Evolutionary conservation across 768 basidiomycete genomes (phyloP).

Genomic region (Lactifluus echinatus): DNA sequence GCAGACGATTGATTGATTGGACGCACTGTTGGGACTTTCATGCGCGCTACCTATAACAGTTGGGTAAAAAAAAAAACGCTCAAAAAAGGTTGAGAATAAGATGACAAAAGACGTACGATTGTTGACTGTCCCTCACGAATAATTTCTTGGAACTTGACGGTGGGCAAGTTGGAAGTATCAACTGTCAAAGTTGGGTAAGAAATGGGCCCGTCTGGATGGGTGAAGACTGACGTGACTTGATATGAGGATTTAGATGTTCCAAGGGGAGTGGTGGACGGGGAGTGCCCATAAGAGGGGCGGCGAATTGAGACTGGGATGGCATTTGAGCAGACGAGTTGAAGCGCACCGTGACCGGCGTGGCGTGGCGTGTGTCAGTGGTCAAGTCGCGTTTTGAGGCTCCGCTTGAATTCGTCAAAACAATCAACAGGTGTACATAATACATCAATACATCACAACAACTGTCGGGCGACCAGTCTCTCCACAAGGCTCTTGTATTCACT

Average conservation of each 20-base stretch:
- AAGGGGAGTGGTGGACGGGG: conserved; percentile 21
- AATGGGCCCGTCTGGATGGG: conserved; percentile 18
- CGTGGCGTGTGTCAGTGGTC: neutral
- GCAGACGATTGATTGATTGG: conserved; percentile 6
- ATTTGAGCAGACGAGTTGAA: conserved; percentile 9
- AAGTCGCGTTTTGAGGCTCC: conserved; percentile 9
- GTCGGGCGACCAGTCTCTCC: conserved; percentile 64
- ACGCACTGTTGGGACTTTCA: conserved; percentile 75
- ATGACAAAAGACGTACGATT: conserved; percentile 43
- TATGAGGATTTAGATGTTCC: conserved; percentile 22
- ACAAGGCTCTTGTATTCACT: conserved; percentile 53
- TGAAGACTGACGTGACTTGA: conserved; percentile 25
- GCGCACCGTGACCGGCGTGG: neutral
- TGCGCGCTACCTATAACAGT: conserved; percentile 60
- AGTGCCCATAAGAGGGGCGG: conserved; percentile 9
- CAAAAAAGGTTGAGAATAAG: conserved; percentile 2
- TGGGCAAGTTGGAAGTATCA: conserved; percentile 42
- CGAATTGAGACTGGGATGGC: conserved; percentile 18
- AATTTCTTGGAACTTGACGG: conserved; percentile 89
- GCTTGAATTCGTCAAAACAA: neutral
- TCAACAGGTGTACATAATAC: conserved; percentile 1
- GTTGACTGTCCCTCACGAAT: conserved; percentile 83
- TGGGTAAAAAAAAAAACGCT: conserved; percentile 14
- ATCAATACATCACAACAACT: conserved; percentile 32
- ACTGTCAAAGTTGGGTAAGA: conserved; percentile 24